Conservation (phyloP, 495 filamentous ascomycete genomes). For the Elasticomyces elasticus region DNA sequence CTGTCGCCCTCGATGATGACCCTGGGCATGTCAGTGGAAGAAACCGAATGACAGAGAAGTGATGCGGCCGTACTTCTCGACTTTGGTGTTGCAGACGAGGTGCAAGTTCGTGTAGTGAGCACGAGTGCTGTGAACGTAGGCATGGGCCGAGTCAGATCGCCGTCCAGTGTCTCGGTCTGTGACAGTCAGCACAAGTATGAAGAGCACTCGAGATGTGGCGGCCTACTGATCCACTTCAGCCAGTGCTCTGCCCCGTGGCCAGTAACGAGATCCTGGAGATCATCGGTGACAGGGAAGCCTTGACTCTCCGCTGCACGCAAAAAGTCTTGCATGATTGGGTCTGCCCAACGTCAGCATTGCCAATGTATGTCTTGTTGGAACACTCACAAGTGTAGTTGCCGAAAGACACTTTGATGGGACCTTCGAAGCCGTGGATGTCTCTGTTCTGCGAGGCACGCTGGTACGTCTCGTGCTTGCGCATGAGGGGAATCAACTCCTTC, state of each 20-base stretch:
- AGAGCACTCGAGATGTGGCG: background rate
- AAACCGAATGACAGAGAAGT: background rate
- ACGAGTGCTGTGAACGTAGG: conserved; percentile 34
- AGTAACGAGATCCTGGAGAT: conserved; percentile 33
- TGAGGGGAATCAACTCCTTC: conserved; percentile 66
- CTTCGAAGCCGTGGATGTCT: conserved; percentile 67
- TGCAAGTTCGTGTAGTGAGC: conserved; percentile 55
- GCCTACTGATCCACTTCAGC: conserved; percentile 32
- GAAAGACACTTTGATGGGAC: conserved; percentile 79
- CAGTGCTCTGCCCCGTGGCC: conserved; percentile 36
- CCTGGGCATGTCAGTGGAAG: background rate
- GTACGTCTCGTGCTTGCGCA: conserved; percentile 77
- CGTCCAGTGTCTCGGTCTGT: conserved; percentile 47
- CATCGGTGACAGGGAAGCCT: conserved; percentile 51
- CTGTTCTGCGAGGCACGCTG: conserved; percentile 63
- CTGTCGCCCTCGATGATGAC: conserved; percentile 7
- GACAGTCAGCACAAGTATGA: background rate
- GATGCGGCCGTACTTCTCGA: conserved; percentile 45
- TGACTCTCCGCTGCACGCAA: conserved; percentile 68
- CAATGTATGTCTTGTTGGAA: no score
- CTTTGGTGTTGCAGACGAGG: conserved; percentile 58
- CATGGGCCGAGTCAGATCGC: conserved; percentile 61
- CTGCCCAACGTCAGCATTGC: background rate
- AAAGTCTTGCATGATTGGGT: conserved; percentile 57
- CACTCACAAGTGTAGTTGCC: conserved; percentile 40